Base-by-base conservation (phyloP, 2,329 filamentous ascomycete genomes). In the Pseudogymnoascus sp. region DNA sequence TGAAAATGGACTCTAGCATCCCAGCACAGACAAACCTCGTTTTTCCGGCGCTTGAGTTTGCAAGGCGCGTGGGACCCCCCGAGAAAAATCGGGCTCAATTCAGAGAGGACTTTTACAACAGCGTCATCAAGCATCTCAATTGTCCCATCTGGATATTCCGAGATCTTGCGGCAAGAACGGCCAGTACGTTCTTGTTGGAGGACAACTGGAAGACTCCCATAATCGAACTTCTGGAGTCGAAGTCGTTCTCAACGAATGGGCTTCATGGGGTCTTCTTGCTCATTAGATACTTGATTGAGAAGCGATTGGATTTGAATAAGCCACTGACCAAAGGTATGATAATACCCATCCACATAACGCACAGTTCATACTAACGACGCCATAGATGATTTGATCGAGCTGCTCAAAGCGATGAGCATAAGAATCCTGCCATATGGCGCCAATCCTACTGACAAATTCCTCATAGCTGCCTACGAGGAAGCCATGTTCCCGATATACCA, bases 11-110 rank as follows among this genome's bases (percentile, higher is more conserved):
- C 62, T 70, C 6, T 44, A 68, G 50, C 66, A 71, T 63, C 67
- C 59, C 62, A 4, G 37, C 64, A 1, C 65, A 61, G 1, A 47
- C 62, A 23, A 60, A 61, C 3, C 59, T 23, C 7, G 88, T 93
- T 2, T 93, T 94, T 70, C 90, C 91, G 0, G 90, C 89, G 0
- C 77, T 95, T n/a, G 89, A 93, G 68, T 89, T 95, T 37, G 81
- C 94, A 60, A 84, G 89, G 59, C 83, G 90, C 61, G 87, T 87
- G 10, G 84, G 85, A 0, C 85, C 90, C 0, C 89, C 89, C 0
- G 79, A 82, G 23, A 56, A 56, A 14, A 18, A 60, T 16, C 21
- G 25, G n/a, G 38, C 35, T 38, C 72, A 79, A 2, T 75, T 83
- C 64, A 77, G 81, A 1, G 75, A 78, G 1, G 78, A 82, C 56